Percentiles rank a stretch among this genome's conserved stretches.
phyloP scores from a whole-genome alignment of 208 protist genomes.

The Acanthamoeba sp. region DNA sequence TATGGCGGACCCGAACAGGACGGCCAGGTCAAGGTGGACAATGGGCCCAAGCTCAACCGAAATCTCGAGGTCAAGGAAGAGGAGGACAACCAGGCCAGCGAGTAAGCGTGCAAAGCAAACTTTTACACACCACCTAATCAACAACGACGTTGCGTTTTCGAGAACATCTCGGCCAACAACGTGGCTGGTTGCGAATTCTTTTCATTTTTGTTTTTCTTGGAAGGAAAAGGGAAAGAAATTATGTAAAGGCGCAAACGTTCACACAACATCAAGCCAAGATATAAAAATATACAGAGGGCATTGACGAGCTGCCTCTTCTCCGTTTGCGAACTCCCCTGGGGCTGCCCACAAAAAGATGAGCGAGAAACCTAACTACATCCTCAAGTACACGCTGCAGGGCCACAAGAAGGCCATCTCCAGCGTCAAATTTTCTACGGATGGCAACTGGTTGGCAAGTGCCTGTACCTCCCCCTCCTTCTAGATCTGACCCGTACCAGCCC shows the following conservation, averaged over 20 bases:
- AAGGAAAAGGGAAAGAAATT: too few relatives aligned
- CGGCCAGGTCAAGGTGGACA: constrained; percentile 14
- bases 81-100: background rate
- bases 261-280: too few relatives aligned
- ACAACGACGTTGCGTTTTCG: too few relatives aligned
- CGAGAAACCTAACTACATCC: constrained; percentile 77
- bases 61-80: constrained; percentile 34
- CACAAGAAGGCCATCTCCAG: constrained; percentile 87
- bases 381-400: constrained; percentile 82
- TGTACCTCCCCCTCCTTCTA: constrained; percentile 61
- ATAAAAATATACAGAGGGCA: too few relatives aligned
- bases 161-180: too few relatives aligned
- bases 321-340: too few relatives aligned
- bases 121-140: too few relatives aligned
- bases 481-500: background rate
- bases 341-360: background rate
- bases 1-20: constrained; percentile 1
- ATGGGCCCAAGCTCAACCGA: constrained; percentile 35
- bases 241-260: too few relatives aligned
- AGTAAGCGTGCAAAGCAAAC: background rate
- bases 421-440: constrained; percentile 91
- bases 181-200: too few relatives aligned
- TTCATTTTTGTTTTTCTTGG: too few relatives aligned
- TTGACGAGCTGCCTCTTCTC: too few relatives aligned
- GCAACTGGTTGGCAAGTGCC: constrained; percentile 85